Percentiles rank a stretch among this genome's conserved stretches.
phyloP scores from a whole-genome alignment of 495 filamentous ascomycete species.

The Tuber umbilicatum region DNA sequence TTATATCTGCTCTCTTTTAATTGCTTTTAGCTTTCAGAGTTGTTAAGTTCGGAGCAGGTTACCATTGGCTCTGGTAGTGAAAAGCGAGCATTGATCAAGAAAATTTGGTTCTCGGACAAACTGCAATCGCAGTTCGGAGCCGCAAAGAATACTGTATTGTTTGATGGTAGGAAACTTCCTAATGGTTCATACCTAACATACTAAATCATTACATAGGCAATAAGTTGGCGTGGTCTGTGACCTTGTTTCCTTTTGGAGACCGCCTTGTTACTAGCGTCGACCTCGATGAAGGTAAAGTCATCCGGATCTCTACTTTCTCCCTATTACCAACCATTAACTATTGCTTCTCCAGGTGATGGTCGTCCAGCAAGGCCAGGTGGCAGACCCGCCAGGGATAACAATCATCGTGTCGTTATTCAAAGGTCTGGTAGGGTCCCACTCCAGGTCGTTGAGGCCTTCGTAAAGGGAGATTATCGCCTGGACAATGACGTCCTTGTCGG shows the following conservation, averaged over 20 bases:
- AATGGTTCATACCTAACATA: background rate
- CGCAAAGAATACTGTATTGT: conserved; percentile 54
- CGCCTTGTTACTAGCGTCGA: conserved; percentile 53
- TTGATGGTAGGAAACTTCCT: conserved; percentile 52
- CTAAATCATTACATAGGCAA: conserved; percentile 44
- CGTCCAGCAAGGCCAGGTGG: conserved; percentile 24
- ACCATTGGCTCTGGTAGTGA: conserved; percentile 56
- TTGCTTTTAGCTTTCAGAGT: background rate
- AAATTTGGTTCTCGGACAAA: conserved; percentile 61
- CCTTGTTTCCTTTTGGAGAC: conserved; percentile 33
- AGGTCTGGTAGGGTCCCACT: conserved; percentile 59
- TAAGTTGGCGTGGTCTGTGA: conserved; percentile 40
- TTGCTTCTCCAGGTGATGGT: background rate
- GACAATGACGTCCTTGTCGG: conserved; percentile 64
- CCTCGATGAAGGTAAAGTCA: conserved; percentile 49
- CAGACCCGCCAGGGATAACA: conserved; percentile 45
- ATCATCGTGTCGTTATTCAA: conserved; percentile 54
- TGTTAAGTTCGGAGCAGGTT: conserved; percentile 47
- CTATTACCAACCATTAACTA: background rate
- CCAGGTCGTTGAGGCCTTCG: conserved; percentile 56
- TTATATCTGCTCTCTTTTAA: conserved; percentile 4
- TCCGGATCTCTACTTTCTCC: background rate
- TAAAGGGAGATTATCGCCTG: conserved; percentile 53
- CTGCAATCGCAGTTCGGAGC: conserved; percentile 51
- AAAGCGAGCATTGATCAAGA: conserved; percentile 58